phyloP scores from a whole-genome alignment of 2,329 filamentous ascomycete species.

The Fusarium foetens region DNA sequence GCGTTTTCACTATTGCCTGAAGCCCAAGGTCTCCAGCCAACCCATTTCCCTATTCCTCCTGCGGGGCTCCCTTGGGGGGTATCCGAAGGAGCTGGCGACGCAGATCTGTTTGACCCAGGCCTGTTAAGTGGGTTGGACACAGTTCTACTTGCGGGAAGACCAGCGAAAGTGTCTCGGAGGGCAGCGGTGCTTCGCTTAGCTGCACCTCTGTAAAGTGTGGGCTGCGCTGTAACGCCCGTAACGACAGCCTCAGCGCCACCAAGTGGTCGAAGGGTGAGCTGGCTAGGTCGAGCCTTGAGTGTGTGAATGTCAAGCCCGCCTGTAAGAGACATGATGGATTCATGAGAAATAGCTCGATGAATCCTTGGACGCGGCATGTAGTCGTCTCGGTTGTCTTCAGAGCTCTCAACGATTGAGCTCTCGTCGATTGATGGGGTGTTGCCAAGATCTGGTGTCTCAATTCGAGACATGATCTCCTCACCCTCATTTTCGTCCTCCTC shows the following conservation, averaged over 20 bases:
- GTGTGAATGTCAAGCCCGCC: constrained; percentile 93
- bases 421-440: constrained; percentile 49
- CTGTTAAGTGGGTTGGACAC: constrained; percentile 48
- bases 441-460: constrained; percentile 40
- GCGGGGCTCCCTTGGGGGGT: constrained; percentile 38
- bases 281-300: constrained; percentile 77
- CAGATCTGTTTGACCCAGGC: constrained; percentile 31
- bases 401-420: constrained; percentile 48
- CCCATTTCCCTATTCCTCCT: constrained; percentile 55
- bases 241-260: constrained; percentile 66
- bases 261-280: constrained; percentile 69
- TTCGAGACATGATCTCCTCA: constrained; percentile 31
- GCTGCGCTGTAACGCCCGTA: constrained; percentile 68
- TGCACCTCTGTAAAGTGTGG: constrained; percentile 62
- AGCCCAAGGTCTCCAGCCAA: constrained; percentile 62
- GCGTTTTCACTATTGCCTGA: constrained; percentile 23
- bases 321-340: constrained; percentile 87
- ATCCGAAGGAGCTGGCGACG: constrained; percentile 41
- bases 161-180: constrained; percentile 66
- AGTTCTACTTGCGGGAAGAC: constrained; percentile 49
- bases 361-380: constrained; percentile 58
- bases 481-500: constrained; percentile 53
- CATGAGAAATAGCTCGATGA: constrained; percentile 79
- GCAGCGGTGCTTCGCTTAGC: constrained; percentile 63
- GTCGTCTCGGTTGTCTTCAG: constrained; percentile 48